Evolutionary conservation across 192 early-diverging fungal genomes (phyloP).

Genomic region (Linnemannia zychae): DNA sequence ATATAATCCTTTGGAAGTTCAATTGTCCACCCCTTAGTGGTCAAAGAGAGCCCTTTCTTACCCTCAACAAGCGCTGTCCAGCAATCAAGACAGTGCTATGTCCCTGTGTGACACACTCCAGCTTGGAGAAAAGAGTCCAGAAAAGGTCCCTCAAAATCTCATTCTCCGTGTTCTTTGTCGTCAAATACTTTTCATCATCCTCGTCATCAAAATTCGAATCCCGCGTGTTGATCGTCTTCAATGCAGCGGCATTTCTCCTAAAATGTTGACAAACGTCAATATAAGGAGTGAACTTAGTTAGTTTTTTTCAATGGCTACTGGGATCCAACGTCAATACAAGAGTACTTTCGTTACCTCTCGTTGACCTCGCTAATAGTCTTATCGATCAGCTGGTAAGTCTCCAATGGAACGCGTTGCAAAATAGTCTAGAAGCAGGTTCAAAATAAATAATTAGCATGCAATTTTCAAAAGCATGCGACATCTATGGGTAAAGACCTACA

Average conservation of each 20-base stretch:
- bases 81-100: slow-evolving; percentile 78
- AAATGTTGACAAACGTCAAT: neutral
- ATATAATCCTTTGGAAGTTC: neutral
- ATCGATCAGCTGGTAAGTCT: slow-evolving; percentile 80
- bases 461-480: no score
- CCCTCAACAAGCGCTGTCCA: slow-evolving; percentile 65
- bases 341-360: slow-evolving; percentile 65
- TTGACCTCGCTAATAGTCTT: slow-evolving; percentile 81
- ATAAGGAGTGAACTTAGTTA: neutral
- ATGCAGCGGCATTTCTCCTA: slow-evolving; percentile 46
- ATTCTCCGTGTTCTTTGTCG: slow-evolving; percentile 68
- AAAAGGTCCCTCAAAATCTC: slow-evolving; percentile 83
- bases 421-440: slow-evolving; percentile 66
- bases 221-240: slow-evolving; percentile 53
- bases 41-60: slow-evolving; percentile 7
- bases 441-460: neutral
- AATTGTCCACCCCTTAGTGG: neutral
- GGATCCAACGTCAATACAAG: no score
- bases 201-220: slow-evolving; percentile 58
- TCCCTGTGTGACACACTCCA: slow-evolving; percentile 81
- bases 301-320: no score
- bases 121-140: slow-evolving; percentile 81
- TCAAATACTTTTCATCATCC: slow-evolving; percentile 64
- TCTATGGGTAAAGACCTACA: neutral
- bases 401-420: slow-evolving; percentile 75